A percentile compares a stretch with the other conserved stretches of the same genome.
phyloP scores from a whole-genome alignment of 108 stramenopile species.

The Pinguiococcus pyrenoidosus region DNA sequence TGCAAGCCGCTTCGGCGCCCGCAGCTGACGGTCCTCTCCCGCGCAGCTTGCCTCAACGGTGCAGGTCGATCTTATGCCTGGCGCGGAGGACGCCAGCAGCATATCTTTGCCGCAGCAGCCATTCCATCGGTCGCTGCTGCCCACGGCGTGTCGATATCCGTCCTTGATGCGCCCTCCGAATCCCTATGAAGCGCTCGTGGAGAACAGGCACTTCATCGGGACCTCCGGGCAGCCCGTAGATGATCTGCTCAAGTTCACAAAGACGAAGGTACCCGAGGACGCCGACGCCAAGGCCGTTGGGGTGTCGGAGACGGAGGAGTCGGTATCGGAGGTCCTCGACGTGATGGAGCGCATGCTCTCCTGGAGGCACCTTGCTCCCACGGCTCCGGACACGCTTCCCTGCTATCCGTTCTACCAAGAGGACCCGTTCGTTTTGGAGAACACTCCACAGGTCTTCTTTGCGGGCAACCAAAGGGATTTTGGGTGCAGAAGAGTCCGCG shows the following conservation, averaged over 20 bases:
- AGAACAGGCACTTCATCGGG: constrained; percentile 17
- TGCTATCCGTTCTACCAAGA: constrained; percentile 34
- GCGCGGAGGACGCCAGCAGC: constrained; percentile 30
- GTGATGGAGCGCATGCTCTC: constrained; percentile 22
- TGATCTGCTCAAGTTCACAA: constrained; percentile 23
- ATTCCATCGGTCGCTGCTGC: constrained; percentile 32
- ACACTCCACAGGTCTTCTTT: constrained; percentile 32
- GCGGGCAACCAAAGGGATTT: constrained; percentile 36
- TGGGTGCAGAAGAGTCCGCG: constrained; percentile 2
- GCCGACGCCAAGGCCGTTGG: too few species aligned
- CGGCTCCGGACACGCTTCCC: constrained; percentile 42
- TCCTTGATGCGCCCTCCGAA: constrained; percentile 20
- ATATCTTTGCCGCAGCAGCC: constrained; percentile 34
- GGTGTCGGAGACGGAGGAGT: too few species aligned
- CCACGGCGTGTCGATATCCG: constrained; percentile 14
- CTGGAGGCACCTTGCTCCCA: constrained; percentile 43
- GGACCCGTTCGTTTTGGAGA: constrained; percentile 39
- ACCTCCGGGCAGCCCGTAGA: constrained; percentile 27
- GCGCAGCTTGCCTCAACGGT: constrained; percentile 22
- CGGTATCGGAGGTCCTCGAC: too few species aligned
- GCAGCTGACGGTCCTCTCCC: too few species aligned
- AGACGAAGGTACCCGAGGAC: too few species aligned
- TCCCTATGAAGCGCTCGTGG: constrained; percentile 28
- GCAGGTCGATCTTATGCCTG: constrained; percentile 40
- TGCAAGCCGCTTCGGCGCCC: too few species aligned